Evolutionary conservation across 2,329 filamentous ascomycete genomes (phyloP), one percentile per base, ranked within the genome.

Genomic region (Leptodontidium sp.): DNA sequence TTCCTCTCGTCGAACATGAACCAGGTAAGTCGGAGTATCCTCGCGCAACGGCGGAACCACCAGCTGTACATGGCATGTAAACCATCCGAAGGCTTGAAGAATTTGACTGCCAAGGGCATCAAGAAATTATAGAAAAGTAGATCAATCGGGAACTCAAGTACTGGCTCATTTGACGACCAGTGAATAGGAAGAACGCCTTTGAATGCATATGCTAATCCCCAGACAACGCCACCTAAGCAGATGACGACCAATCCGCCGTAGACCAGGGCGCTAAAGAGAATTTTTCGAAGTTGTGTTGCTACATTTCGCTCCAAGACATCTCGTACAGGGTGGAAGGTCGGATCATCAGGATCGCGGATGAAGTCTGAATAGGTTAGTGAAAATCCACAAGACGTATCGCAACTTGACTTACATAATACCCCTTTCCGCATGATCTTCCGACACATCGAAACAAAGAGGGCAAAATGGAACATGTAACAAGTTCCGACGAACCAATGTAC

Each of bases 391-490:
- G 12, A 17, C 50, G 53, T 47, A 38, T 52, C 61, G 26, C 7
- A 38, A 29, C 38, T 55, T 1, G 38, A 86, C 90, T 87, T 84
- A 93, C 91, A 98, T 68, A 99, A 84, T 50, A 99, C 96, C 63
- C 96, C 96, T 74, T 90, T 93, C 71, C 96, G 91, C 91, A 99
- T 93, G 68, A 98, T 97, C 82, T 97, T 98, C 71, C 96, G 91
- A 81, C 96, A 99, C 94, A 99, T 98, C 67, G 94, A 97, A 21
- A 99, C 96, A 78, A 99, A 99, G 2, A 99, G 87, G 5, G 96
- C 96, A 79, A 99, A 99, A 79, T 99, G 96, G 82, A 99, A 99
- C 97, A 99, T 99, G 81, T 99, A 99, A 71, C 94, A 97, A 3
- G 96, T 99, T 61, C 96, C 96, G 67, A 98, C 91, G 77, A 99